Evolutionary conservation across 495 filamentous ascomycete species (phyloP), one percentile per base, ranked within the genome.

Genomic region (Neurospora sp.): DNA sequence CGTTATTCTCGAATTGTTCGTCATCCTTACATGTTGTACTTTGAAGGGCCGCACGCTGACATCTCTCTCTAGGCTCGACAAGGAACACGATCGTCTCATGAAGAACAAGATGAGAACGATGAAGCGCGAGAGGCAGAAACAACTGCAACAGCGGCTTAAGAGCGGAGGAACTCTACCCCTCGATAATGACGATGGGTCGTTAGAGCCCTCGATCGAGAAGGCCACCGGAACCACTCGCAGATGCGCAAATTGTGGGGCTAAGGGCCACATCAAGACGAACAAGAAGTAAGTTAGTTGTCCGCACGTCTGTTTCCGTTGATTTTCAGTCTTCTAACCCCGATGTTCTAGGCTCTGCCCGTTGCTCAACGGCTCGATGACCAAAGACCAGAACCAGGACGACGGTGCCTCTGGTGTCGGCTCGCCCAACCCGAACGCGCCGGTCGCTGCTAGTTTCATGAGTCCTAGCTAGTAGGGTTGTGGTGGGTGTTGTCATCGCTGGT

Each of bases 181-280:
- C 8, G 75, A 37, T 49, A 73, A 69, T 27, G 83, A 80, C 69
- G 82, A 80, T 39, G 85, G 80, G 40, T 85, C 84, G 66, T 86
- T 86, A 16, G 85, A 84, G 70, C 85, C 90, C 1, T 54, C 82
- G 27, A 85, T 82, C 27, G 88, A 88, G 75, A 85, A 84, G 77
- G 74, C 80, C 71, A 84, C 82, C 4, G 89, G 89, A 11, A 99
- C 96, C 3, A 93, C 93, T 38, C 88, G 96, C 75, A 98, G 98
- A 81, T 99, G 96, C 79, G 95, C 96, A 37, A 98, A 97, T 81
- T 99, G 96, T 78, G 95, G 95, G 40, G 91, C 94, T 78, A 91
- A 95, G 27, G 96, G 96, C 35, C 96, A 99, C 78, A 99, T 99
- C 87, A 97, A 97, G 83, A 98, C 95, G n/a, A 98, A 98, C 85